These are phyloP conservation scores for Lagenaria siceraria DNA, from an alignment of 306 rosid species.

Conservation along the genomic window DNA sequence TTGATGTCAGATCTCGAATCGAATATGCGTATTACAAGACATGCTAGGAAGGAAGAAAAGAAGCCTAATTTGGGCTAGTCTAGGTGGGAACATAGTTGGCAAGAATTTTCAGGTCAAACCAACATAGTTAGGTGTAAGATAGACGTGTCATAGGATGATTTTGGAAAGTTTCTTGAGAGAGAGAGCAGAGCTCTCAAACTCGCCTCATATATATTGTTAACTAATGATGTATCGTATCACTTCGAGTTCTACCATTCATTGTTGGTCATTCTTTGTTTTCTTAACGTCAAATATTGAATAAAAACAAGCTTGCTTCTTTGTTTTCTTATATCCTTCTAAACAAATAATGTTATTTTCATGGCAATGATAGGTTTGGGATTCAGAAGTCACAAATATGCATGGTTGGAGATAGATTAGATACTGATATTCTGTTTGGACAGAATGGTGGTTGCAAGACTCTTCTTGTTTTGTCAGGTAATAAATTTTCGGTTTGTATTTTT, in stretches of 20 bases:
- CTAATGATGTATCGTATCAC: neutral
- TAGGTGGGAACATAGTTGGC: neutral
- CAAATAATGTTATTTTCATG: neutral
- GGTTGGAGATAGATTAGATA: conserved; percentile 97
- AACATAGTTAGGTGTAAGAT: neutral
- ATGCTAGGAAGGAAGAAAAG: neutral
- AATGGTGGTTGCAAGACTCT: conserved; percentile 97
- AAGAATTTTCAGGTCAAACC: neutral
- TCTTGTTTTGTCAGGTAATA: conserved; percentile 74
- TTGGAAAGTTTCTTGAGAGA: neutral
- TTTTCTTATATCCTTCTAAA: neutral
- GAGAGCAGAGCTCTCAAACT: neutral
- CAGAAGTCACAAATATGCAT: conserved; percentile 84
- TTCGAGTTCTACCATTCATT: neutral
- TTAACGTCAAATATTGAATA: neutral
- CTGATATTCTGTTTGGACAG: conserved; percentile 91
- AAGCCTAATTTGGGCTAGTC: neutral
- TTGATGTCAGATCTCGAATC: neutral
- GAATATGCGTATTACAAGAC: neutral
- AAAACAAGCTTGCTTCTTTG: neutral
- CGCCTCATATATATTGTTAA: neutral
- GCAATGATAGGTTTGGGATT: conserved; percentile 65
- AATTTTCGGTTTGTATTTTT: neutral
- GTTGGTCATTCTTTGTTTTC: neutral
- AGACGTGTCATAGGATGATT: neutral